Conservation (phyloP, 1,284 basidiomycete species). For the Kalmanozyma brasiliensis region DNA sequence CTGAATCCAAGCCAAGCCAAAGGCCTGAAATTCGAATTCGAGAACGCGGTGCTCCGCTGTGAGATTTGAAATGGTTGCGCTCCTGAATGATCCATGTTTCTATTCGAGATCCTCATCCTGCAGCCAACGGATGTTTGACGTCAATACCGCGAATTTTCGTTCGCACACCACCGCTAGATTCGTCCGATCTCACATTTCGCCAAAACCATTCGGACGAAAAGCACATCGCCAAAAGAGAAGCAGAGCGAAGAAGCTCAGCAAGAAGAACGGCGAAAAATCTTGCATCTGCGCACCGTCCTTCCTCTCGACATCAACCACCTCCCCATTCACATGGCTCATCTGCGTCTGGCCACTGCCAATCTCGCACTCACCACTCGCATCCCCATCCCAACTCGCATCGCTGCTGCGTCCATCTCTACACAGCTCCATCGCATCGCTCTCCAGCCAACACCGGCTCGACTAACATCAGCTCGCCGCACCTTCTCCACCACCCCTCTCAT, state of each 20-base stretch:
- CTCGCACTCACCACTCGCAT: conserved; percentile 6
- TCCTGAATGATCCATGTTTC: conserved; percentile 5
- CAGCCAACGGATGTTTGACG: conserved; percentile 7
- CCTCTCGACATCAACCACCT: not conserved
- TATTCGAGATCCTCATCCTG: not conserved
- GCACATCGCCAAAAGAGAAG: not conserved
- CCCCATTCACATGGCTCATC: conserved; percentile 31
- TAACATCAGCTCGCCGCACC: conserved; percentile 5
- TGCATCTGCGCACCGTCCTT: conserved; percentile 2
- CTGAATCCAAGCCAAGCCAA: not conserved
- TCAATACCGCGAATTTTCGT: not conserved
- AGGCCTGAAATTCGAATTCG: conserved; percentile 3
- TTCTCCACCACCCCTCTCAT: conserved; percentile 28
- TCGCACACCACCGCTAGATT: too few relatives aligned
- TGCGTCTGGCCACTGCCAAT: conserved; percentile 35
- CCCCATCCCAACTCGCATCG: conserved; percentile 1
- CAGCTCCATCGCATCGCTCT: conserved; percentile 2
- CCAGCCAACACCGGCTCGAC: not conserved
- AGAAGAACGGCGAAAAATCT: conserved; percentile 13
- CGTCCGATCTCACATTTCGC: too few relatives aligned
- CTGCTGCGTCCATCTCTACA: not conserved
- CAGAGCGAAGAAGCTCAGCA: conserved; percentile 6
- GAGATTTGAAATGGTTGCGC: not conserved
- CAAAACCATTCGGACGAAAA: too few relatives aligned
- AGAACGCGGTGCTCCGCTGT: not conserved